Percentiles rank a stretch among this genome's conserved stretches.
Evolutionary conservation across 495 filamentous ascomycete genomes (phyloP).

Genomic region (Talaromyces trachyspermus): DNA sequence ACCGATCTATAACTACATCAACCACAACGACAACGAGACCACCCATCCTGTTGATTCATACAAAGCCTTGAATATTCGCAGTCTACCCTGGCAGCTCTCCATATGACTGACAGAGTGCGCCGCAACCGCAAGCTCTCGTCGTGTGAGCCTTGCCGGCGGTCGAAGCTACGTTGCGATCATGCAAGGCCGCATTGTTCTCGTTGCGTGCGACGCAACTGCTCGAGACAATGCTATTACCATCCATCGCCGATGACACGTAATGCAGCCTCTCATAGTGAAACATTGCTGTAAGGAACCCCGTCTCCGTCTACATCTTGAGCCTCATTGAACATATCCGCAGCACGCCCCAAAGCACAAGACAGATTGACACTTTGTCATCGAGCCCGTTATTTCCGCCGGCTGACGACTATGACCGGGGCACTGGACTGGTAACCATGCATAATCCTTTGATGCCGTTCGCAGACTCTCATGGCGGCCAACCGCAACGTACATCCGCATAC

Average conservation of each 20-base stretch:
- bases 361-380: neutral
- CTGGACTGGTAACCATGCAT: neutral
- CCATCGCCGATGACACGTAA: slow-evolving; percentile 35
- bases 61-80: neutral
- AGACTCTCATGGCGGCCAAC: neutral
- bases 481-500: neutral
- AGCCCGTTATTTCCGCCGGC: neutral
- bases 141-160: slow-evolving; percentile 45
- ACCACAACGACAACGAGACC: too few relatives aligned
- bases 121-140: slow-evolving; percentile 42
- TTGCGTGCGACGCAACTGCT: slow-evolving; percentile 27
- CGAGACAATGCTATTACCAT: slow-evolving; percentile 33
- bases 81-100: neutral
- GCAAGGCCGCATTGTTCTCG: slow-evolving; percentile 27
- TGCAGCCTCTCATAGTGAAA: neutral
- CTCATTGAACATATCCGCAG: neutral
- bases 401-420: neutral
- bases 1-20: too few relatives aligned
- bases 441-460: neutral
- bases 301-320: neutral
- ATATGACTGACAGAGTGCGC: neutral
- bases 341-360: neutral
- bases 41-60: too few relatives aligned
- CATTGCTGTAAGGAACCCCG: neutral
- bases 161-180: slow-evolving; percentile 44